Conservation (phyloP, 495 filamentous ascomycete species). For the Tuber magnatum region DNA sequence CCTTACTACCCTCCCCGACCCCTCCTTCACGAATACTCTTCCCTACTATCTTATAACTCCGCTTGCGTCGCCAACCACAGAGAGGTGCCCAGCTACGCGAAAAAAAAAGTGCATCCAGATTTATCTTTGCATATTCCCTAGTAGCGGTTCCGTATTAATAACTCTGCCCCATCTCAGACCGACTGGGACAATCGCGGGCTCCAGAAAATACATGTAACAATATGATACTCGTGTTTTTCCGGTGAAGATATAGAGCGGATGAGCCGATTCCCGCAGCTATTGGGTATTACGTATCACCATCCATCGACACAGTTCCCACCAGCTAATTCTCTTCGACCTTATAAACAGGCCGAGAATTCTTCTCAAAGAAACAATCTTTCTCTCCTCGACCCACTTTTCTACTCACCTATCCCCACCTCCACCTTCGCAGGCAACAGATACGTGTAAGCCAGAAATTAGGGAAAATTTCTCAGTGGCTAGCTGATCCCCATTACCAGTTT, state of each 20-base stretch:
- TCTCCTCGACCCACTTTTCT: neutral
- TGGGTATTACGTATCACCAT: neutral
- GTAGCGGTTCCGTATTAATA: neutral
- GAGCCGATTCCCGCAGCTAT: neutral
- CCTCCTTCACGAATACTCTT: neutral
- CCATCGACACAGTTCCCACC: neutral
- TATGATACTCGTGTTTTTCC: neutral
- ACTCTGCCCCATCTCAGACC: neutral
- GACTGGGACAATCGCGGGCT: neutral
- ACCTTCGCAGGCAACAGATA: neutral
- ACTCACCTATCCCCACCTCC: neutral
- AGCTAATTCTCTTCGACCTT: neutral
- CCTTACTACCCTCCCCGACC: neutral
- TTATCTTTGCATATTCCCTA: neutral
- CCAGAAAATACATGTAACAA: neutral
- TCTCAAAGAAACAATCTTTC: neutral
- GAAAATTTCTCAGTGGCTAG: neutral
- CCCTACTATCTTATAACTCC: neutral
- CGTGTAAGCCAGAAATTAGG: neutral
- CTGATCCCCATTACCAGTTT: neutral
- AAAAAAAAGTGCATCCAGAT: neutral
- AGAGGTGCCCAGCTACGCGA: neutral
- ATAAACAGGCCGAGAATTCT: neutral
- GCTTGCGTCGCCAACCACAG: neutral
- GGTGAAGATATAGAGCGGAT: neutral